Base-by-base conservation (phyloP, 1,284 basidiomycete genomes). In the Marasmius oreades region DNA sequence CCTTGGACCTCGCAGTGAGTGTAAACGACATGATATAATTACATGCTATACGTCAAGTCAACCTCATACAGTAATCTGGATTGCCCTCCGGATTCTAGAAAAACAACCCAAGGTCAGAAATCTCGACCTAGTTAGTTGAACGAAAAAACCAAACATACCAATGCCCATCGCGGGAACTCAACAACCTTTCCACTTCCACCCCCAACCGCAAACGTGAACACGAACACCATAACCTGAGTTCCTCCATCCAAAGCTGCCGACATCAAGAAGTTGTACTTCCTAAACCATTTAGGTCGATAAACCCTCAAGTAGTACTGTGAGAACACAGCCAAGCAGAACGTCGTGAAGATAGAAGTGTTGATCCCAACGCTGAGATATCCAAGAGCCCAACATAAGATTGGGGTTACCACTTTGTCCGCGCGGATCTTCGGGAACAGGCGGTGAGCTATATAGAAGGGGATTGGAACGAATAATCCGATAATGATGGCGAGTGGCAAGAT, bases 191-290 rank as follows among this genome's bases (percentile, higher is more conserved):
- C 81, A 23, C 76, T 75, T 33, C 79, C 81, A 47, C 82, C 81
- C 57, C 80, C 82, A 39, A 84, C 81, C 16, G 81, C 80, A 61
- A 84, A 83, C 16, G 78, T 79, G 20, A 80, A 72, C 12, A 75
- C 69, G 56, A 75, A 75, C 20, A 73, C 65, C 67, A 73, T 71
- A 18, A 69, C 66, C 61, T 69, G 57, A 6, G 83, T 80, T 14
- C 86, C 86, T 36, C 86, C 86, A 63, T 88, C 86, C 36, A 86
- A 69, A 2, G 83, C 86, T 26, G 83, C 85, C 8, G 82, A 83
- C 1, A 88, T 70, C 55, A 90, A 77, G 64, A 85, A 88, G 69
- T 87, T 88, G 70, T 86, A 86, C 66, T 84, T 81, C 64, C 77
- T 76, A 65, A 78, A 81, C 78, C 77, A 80, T 26, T 76, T 74